Percentiles rank a stretch among this genome's conserved stretches.
Evolutionary conservation across 1,284 basidiomycete species (phyloP).

Genomic region (Cryptococcus sp.): DNA sequence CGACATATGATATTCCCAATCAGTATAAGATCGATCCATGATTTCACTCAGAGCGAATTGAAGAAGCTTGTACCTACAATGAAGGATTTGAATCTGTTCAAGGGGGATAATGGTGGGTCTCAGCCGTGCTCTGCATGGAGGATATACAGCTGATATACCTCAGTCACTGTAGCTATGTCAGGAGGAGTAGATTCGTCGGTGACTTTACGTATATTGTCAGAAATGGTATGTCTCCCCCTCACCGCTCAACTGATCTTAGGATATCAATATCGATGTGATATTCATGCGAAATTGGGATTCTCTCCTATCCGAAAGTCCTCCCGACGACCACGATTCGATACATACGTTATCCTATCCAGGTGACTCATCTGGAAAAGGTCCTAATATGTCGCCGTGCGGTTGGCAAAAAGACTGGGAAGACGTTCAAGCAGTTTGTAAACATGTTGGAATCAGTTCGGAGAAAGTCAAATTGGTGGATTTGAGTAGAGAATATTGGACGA

Average conservation of each 20-base stretch:
- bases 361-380: constrained; percentile 26
- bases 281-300: constrained; percentile 94
- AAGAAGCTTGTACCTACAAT: constrained; percentile 10
- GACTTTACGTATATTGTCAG: constrained; percentile 66
- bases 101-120: constrained; percentile 10
- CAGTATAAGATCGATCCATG: neutral
- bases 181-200: constrained; percentile 95
- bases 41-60: neutral
- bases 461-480: constrained; percentile 65
- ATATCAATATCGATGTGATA: constrained; percentile 75
- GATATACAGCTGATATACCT: neutral
- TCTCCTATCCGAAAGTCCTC: constrained; percentile 29
- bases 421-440: constrained; percentile 70
- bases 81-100: constrained; percentile 8
- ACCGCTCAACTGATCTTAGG: constrained; percentile 48
- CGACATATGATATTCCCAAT: neutral
- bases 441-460: constrained; percentile 60
- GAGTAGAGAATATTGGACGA: constrained; percentile 78
- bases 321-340: neutral
- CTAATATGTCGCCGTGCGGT: constrained; percentile 74
- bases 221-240: constrained; percentile 53
- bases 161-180: constrained; percentile 88
- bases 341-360: constrained; percentile 41
- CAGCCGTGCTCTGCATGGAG: neutral
- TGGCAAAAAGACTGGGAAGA: constrained; percentile 96